Evolutionary conservation across 2,329 filamentous ascomycete species (phyloP), one percentile per base, ranked within the genome.

Genomic region (Pseudocercospora cruenta): DNA sequence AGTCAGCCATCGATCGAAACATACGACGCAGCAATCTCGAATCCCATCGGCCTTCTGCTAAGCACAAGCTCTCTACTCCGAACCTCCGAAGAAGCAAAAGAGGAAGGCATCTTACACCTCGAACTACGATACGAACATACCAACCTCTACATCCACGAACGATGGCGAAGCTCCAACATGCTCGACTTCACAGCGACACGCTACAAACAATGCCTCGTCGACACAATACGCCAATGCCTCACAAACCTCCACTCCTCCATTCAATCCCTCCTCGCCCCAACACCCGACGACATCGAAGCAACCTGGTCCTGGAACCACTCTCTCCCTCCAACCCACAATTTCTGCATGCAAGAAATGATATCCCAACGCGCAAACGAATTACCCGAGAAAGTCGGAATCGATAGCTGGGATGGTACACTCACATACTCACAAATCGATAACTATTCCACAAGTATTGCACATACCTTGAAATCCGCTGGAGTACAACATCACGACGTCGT

Each of bases 231-330:
- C 10, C 19, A 36, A 12, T 36, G 28, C 31, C 33, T 58, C 14
- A 22, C 19, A 9, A 58, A 58, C 31, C 14, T 31, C 7, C 5
- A 43, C 2, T 58, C 36, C 4, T 39, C 55, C 19, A 58, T 58
- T n/a, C 55, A 58, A 19, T 16, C 19, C 10, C 55, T 58, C 8
- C 55, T 58, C 9, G 1, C 5, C 7, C 55, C 55, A 12, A 58
- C 55, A 22, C 51, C 33, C 12, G 33, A 45, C 28, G 67, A 69
- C 21, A 53, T 69, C 19, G 63, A 67, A 24, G 62, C 61, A 19
- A 65, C 68, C 6, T 69, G 68, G 68, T 53, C 36, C 14, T 69
- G 68, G 68, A 70, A 69, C 26, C 43, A 64, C 10, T 14, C 53
- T 7, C 24, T 71, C 7, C 71, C 71, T 1, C 60, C 60, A 8